Evolutionary conservation across 2,329 filamentous ascomycete species (phyloP).

Genomic region (Westerdykella aurantiaca): DNA sequence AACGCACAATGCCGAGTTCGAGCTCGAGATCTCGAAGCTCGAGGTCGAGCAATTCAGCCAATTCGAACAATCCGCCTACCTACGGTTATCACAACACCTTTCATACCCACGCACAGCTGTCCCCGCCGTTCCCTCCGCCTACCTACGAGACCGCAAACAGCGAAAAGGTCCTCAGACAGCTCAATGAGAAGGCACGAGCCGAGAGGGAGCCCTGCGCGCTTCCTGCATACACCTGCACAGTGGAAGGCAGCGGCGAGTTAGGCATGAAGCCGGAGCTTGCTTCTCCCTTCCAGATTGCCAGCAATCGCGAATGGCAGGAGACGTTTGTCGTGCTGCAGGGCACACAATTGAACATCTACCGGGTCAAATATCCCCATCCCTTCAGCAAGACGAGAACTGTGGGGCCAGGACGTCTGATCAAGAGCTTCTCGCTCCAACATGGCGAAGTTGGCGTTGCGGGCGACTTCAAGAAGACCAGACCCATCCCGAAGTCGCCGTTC

Average conservation of each 20-base stretch:
- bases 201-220: conserved; percentile 21
- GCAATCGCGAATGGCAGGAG: conserved; percentile 59
- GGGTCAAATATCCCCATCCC: conserved; percentile 51
- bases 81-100: conserved; percentile 42
- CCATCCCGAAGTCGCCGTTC: conserved; percentile 42
- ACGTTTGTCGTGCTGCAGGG: conserved; percentile 61
- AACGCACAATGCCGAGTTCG: too few species aligned
- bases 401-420: conserved; percentile 54
- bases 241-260: conserved; percentile 32
- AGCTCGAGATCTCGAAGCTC: background rate
- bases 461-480: conserved; percentile 58
- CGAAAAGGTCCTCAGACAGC: conserved; percentile 12
- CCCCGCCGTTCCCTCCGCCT: conserved; percentile 23
- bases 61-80: conserved; percentile 17
- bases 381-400: conserved; percentile 46
- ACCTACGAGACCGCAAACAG: conserved; percentile 27
- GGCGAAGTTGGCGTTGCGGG: conserved; percentile 69
- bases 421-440: conserved; percentile 66
- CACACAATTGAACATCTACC: conserved; percentile 62
- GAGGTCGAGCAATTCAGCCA: background rate
- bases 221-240: conserved; percentile 33
- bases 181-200: conserved; percentile 17
- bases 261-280: conserved; percentile 61
- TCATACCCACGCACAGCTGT: conserved; percentile 33
- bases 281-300: conserved; percentile 57